These are phyloP conservation scores for Leptographium wingfieldii DNA, from an alignment of 2,329 filamentous ascomycete genomes.

Conservation along the genomic window DNA sequence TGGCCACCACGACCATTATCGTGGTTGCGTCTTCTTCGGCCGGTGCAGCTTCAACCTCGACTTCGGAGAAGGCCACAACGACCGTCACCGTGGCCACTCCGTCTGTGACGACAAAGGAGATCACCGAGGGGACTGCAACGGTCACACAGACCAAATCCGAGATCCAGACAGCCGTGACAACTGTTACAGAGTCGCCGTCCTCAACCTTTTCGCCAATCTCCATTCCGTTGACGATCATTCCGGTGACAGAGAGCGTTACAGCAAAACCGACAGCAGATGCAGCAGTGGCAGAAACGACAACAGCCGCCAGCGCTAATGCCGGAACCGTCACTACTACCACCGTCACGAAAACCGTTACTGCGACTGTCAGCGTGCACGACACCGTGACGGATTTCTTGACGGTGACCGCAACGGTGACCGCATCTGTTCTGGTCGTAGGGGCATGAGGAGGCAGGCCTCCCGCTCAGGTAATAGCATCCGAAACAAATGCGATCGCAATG, in stretches of 20 bases:
- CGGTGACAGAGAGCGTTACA: neutral
- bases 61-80: neutral
- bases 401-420: constrained; percentile 2
- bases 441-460: neutral
- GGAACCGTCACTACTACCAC: neutral
- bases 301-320: neutral
- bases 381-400: constrained; percentile 7
- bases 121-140: neutral
- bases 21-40: neutral
- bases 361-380: constrained; percentile 7
- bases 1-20: neutral
- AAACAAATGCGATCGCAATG: neutral
- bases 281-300: neutral
- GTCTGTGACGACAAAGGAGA: neutral
- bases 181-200: neutral
- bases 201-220: neutral
- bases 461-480: neutral
- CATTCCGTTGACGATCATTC: neutral
- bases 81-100: neutral
- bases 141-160: neutral
- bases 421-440: neutral
- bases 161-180: neutral
- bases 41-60: neutral
- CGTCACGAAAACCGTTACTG: constrained; percentile 1
- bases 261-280: neutral